phyloP scores from a whole-genome alignment of 75 land plant species.

The Sequoia sempervirens region DNA sequence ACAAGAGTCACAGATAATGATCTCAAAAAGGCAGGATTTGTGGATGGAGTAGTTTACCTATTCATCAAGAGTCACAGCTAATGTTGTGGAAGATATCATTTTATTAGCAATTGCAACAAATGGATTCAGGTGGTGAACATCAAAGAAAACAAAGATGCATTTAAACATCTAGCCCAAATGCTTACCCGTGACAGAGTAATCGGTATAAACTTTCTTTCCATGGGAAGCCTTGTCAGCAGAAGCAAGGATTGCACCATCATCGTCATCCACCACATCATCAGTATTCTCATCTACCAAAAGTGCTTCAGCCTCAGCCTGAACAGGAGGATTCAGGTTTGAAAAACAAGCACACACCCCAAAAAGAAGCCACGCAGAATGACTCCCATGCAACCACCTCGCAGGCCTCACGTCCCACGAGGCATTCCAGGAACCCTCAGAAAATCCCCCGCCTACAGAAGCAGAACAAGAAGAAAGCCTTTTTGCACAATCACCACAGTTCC shows the following conservation, averaged over 20 bases:
- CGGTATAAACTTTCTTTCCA: conserved; percentile 31
- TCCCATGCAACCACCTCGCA: conserved; percentile 75
- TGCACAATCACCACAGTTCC: background rate
- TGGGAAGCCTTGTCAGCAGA: conserved; percentile 13
- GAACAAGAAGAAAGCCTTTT: background rate
- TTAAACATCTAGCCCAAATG: background rate
- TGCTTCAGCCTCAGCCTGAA: background rate
- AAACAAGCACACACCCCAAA: conserved; percentile 75
- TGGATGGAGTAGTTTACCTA: background rate
- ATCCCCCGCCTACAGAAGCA: conserved; percentile 11
- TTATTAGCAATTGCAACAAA: background rate
- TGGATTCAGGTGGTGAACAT: background rate
- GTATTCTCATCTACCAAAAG: background rate
- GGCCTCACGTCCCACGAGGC: conserved; percentile 83
- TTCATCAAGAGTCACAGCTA: background rate
- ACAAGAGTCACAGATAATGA: background rate
- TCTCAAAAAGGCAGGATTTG: background rate
- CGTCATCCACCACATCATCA: background rate
- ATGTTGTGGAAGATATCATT: background rate
- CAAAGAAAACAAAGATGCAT: background rate
- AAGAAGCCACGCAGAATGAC: conserved; percentile 81
- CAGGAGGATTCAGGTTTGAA: conserved; percentile 14
- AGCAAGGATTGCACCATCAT: background rate
- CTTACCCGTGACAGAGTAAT: conserved; percentile 47
- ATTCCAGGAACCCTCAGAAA: conserved; percentile 82